Base-by-base conservation (phyloP, 2,329 filamentous ascomycete genomes). In the Pyricularia sp. region DNA sequence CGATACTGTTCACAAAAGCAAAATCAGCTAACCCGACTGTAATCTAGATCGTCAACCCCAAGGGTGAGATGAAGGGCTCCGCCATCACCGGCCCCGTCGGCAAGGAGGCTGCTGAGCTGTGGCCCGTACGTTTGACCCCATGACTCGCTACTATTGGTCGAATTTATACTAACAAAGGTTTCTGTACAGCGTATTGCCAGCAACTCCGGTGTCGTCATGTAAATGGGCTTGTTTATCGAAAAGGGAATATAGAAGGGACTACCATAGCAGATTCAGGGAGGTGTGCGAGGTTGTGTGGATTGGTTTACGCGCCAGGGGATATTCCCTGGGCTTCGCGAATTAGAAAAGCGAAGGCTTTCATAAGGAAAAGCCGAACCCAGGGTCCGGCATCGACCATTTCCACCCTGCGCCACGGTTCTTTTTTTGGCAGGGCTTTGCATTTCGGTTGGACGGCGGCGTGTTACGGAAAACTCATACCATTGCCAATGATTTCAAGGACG, bases 141-240 rank as follows among this genome's bases (percentile, higher is more conserved):
- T 12, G 59, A 8, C 24, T 31, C 24, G 28, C 35, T 49, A n/a
- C 19, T 13, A 1, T 44, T 19, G 8, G 30, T 13, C 19, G 10
- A 24, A 19, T 4, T 59, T 28, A 16, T n/a, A 13, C 62, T 59
- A 33, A n/a, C 24, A 4, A 33, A 30, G 22, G n/a, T 16, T 22
- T 22, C 26, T 19, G 62, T 59, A 31, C 71, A 93, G 89, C 93
- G 93, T 97, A 97, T 97, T 82, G 94, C 94, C 81, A 92, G 88
- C 87, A 99, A 99, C 90, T 96, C 93, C 69, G 94, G 94, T 88
- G 94, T 99, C 78, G 94, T 99, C 80, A 99, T 99, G 94, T 99
- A 91, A 96, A 84, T 73, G 73, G 75, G 68, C 73, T 63, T 63
- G 7, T 63, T 63, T 63, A 33, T 63, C 53, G 55, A 64, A 59